Percentiles rank a stretch among this genome's conserved stretches.
These are phyloP conservation scores for Aspergillus fumigatus DNA, from an alignment of 2,329 filamentous ascomycete species.

Conservation along the genomic window DNA sequence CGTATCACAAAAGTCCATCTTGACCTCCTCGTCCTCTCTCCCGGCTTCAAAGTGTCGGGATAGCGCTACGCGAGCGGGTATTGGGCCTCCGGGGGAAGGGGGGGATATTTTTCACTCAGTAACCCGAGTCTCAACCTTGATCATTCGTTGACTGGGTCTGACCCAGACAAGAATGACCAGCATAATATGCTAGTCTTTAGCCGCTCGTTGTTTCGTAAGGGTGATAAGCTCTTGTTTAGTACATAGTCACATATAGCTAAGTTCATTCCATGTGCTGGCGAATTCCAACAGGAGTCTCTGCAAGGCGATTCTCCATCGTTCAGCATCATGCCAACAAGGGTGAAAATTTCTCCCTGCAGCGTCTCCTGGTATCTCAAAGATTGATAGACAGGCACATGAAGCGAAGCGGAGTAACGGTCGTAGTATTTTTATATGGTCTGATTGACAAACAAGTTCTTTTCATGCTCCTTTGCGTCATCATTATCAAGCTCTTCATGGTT, in stretches of 20 bases:
- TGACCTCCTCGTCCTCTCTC: too few species aligned
- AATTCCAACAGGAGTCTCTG: background rate
- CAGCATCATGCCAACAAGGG: background rate
- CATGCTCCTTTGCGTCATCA: background rate
- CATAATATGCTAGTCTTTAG: too few species aligned
- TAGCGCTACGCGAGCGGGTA: too few species aligned
- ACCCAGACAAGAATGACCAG: too few species aligned
- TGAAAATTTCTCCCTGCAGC: background rate
- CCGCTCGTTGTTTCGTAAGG: too few species aligned
- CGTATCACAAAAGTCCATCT: too few species aligned
- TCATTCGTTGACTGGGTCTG: too few species aligned
- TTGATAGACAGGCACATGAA: background rate
- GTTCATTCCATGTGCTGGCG: background rate
- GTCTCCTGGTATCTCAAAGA: background rate
- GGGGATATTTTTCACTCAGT: too few species aligned
- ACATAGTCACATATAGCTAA: background rate
- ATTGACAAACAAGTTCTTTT: background rate
- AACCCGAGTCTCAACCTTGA: too few species aligned
- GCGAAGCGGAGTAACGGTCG: background rate
- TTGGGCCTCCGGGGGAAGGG: too few species aligned
- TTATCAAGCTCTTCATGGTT: background rate
- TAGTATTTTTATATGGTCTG: background rate
- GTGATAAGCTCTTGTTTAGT: too few species aligned
- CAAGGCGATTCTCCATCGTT: background rate
- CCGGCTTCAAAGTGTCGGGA: too few species aligned